Base-by-base conservation (phyloP, 108 stramenopile species). In the Cyclotella distinguenda region DNA sequence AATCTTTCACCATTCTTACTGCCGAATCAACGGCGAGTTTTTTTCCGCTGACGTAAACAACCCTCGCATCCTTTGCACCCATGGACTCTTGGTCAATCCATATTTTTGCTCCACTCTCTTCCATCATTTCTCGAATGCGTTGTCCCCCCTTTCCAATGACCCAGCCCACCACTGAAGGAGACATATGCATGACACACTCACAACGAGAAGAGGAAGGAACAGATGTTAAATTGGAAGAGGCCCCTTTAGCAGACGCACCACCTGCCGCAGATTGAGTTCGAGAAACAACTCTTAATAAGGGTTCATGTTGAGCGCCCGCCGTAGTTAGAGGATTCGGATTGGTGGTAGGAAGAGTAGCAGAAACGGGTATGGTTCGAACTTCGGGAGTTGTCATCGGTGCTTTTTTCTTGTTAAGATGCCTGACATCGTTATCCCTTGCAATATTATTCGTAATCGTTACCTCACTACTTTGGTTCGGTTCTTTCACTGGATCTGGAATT, bases 31-130 rank as follows among this genome's bases (percentile, higher is more conserved):
- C 91, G 12, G 66, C 64, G 23, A 81, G 80, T 15, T 78, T 69
- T 64, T 82, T 72, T n/a, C 91, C 94, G 64, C 91, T 93, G 8
- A 95, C 81, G 61, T 89, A 95, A 6, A 93, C 90, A 65, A 88
- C 84, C 11, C 94, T 80, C 8, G 79, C 59, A 63, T 91, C 86
- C 22, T 83, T 76, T 34, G 78, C 70, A 25, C 71, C 82, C 79
- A 91, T 82, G 23, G 78, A 84, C 49, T 92, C 94, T 71, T 95
- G 94, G 63, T 95, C 94, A 64, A 95, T 93, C 94, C 94, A 95
- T 30, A 95, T 75, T 66, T 91, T 90, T 6, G 90, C 88, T 23
- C 88, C 89, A 70, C 85, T 88, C 51, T 89, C 88, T 73, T 93
- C 89, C 94, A 95, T 95, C 60, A 95, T 63, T 69, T 93, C 94